phyloP scores from a whole-genome alignment of 1,284 basidiomycete species.

The Acaromyces ingoldii region DNA sequence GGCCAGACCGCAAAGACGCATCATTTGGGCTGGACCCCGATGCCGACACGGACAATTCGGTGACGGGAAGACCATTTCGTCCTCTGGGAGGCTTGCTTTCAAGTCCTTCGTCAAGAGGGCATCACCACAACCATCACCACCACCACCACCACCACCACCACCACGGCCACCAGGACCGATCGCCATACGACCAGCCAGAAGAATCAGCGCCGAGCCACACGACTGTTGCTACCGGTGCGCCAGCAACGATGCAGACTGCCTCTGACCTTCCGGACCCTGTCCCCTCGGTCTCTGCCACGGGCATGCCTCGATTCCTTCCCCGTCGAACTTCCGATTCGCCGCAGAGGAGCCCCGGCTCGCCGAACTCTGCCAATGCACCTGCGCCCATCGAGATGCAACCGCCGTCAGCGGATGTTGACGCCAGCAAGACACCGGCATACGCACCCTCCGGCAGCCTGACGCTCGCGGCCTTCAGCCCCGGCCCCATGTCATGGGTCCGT shows the following conservation, averaged over 20 bases:
- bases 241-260: slow-evolving; percentile 12
- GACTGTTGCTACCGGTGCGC: background rate
- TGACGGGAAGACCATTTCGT: background rate
- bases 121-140: slow-evolving; percentile 2
- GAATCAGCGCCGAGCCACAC: slow-evolving; percentile 15
- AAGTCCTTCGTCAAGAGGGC: background rate
- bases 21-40: slow-evolving; percentile 9
- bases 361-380: background rate
- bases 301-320: slow-evolving; percentile 32
- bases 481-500: slow-evolving; percentile 20
- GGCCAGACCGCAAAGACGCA: background rate
- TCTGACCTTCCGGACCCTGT: slow-evolving; percentile 16
- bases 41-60: background rate
- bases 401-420: background rate
- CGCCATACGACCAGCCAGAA: slow-evolving; percentile 11
- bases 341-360: background rate
- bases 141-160: slow-evolving; percentile 7
- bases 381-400: slow-evolving; percentile 5
- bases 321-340: slow-evolving; percentile 20
- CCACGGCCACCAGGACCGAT: background rate
- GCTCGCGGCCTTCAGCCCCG: slow-evolving; percentile 33
- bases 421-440: background rate
- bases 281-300: slow-evolving; percentile 34
- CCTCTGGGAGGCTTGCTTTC: background rate
- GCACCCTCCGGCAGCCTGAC: slow-evolving; percentile 42